A percentile compares a stretch with the other conserved stretches of the same genome.
Evolutionary conservation across 805 yeast genomes (phyloP).

Genomic region (Nakazawaea wyomingensis): DNA sequence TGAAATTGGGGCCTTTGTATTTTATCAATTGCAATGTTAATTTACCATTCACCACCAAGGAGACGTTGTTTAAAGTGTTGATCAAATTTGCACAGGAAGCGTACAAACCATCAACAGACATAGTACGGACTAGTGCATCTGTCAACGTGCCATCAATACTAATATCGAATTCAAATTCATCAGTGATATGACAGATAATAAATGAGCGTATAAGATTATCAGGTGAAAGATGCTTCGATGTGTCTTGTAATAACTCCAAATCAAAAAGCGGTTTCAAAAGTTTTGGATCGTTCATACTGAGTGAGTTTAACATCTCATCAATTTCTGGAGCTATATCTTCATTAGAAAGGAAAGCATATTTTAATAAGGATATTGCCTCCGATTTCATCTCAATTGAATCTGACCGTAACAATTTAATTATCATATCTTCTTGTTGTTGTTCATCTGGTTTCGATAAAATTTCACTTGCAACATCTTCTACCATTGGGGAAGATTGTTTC

Average conservation of each 20-base stretch:
- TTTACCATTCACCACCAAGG: slow-evolving; percentile 27
- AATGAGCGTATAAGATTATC: slow-evolving; percentile 32
- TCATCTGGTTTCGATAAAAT: not conserved
- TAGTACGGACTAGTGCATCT: slow-evolving; percentile 22
- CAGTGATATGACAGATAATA: slow-evolving; percentile 1
- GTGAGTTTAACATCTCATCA: slow-evolving; percentile 19
- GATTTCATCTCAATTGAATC: slow-evolving; percentile 23
- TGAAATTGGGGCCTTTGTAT: slow-evolving; percentile 26
- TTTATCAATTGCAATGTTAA: slow-evolving; percentile 34
- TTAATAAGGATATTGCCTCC: slow-evolving; percentile 34
- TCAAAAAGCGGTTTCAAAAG: slow-evolving; percentile 29
- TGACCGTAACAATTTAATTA: slow-evolving; percentile 31
- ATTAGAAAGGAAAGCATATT: slow-evolving; percentile 32
- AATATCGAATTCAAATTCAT: not conserved
- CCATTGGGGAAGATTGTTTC: not conserved
- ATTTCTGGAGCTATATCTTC: slow-evolving; percentile 29
- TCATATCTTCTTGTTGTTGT: slow-evolving; percentile 25
- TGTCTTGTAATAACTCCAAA: slow-evolving; percentile 20
- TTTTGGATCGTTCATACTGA: slow-evolving; percentile 28
- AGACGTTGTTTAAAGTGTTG: slow-evolving; percentile 27
- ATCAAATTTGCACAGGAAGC: slow-evolving; percentile 25
- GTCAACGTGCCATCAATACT: slow-evolving; percentile 6
- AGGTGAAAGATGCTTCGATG: slow-evolving; percentile 22
- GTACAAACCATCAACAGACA: slow-evolving; percentile 26
- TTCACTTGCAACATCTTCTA: not conserved